phyloP scores from a whole-genome alignment of 108 stramenopile species.

The Bacterosira constricta region DNA sequence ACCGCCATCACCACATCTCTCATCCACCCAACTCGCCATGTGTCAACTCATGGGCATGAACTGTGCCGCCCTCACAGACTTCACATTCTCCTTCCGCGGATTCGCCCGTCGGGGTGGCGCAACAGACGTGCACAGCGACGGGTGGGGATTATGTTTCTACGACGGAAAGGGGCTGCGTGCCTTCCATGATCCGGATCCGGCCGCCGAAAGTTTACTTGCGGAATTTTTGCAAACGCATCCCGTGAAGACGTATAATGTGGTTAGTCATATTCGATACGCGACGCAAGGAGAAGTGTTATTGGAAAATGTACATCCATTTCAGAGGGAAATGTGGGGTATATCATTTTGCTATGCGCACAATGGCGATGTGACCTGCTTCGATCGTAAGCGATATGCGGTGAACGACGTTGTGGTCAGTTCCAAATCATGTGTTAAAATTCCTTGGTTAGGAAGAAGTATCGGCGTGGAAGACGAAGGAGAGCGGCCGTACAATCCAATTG shows the following conservation, averaged over 20 bases:
- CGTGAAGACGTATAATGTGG: conserved; percentile 78
- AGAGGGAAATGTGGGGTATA: conserved; percentile 72
- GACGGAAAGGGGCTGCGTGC: conserved; percentile 63
- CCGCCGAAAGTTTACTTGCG: conserved; percentile 64
- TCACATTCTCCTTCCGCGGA: conserved; percentile 77
- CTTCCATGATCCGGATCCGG: conserved; percentile 71
- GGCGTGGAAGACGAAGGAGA: conserved; percentile 14
- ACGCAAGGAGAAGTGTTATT: conserved; percentile 69
- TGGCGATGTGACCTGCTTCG: conserved; percentile 76
- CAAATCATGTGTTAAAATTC: conserved; percentile 18
- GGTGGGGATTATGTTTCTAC: conserved; percentile 85
- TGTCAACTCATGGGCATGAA: conserved; percentile 85
- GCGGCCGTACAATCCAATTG: conserved; percentile 70
- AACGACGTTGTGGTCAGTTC: conserved; percentile 14
- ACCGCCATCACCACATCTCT: no score
- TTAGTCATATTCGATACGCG: conserved; percentile 89
- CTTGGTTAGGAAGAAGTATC: conserved; percentile 41
- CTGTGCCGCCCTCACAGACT: conserved; percentile 79
- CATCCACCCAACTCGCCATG: conserved; percentile 16
- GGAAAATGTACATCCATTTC: conserved; percentile 90
- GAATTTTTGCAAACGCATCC: conserved; percentile 61
- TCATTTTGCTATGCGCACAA: conserved; percentile 82
- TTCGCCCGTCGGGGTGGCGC: conserved; percentile 83
- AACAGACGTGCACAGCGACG: conserved; percentile 85
- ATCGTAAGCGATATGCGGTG: neutral